Base-by-base conservation (phyloP, 352 stramenopile genomes). In the Thraustochytrium sp. region DNA sequence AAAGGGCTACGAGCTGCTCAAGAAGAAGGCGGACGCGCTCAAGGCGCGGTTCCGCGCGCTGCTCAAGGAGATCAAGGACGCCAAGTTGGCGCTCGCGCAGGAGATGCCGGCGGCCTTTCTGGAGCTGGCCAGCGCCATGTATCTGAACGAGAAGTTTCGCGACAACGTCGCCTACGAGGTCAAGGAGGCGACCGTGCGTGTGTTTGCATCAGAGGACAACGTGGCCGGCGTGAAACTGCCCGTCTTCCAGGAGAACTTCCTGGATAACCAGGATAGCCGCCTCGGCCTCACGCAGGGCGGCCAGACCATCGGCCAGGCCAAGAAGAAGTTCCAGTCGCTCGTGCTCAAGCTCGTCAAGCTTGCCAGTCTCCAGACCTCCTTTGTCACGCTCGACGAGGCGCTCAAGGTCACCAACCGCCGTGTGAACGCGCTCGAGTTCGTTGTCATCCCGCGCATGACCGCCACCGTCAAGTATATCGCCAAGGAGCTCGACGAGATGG, bases 371-470 rank as follows among this genome's bases (percentile, higher is more conserved):
- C 89, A 99, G 92, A 99, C 97, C 48, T 98, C 94, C 75, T 99
- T 99, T 87, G 90, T 98, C 42, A 99, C 97, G 37, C 91, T 99
- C 73, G 97, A 99, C 87, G 97, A 99, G 89, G 96, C 97, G 18
- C 86, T 98, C 54, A 98, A 97, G 89, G 92, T 99, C 54, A 99
- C 97, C 29, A 99, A 99, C 89, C 93, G 97, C 82, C 94, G 97
- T 88, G 96, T 99, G 59, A 99, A 99, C 89, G 97, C 97, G 23
- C 90, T 99, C 87, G 97, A 99, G 86, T 99, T 99, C 87, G 97
- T 99, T 36, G 99, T 97, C 54, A 98, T 99, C 90, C 97, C 97
- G 44, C 95, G 94, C 82, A 98, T 99, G 78, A 93, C 98, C 87
- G 91, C 88, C 34, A 97, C 96, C 23, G 95, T 99, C 64, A 90